phyloP scores from a whole-genome alignment of 2,329 filamentous ascomycete genomes.

The Ophiostoma ips region DNA sequence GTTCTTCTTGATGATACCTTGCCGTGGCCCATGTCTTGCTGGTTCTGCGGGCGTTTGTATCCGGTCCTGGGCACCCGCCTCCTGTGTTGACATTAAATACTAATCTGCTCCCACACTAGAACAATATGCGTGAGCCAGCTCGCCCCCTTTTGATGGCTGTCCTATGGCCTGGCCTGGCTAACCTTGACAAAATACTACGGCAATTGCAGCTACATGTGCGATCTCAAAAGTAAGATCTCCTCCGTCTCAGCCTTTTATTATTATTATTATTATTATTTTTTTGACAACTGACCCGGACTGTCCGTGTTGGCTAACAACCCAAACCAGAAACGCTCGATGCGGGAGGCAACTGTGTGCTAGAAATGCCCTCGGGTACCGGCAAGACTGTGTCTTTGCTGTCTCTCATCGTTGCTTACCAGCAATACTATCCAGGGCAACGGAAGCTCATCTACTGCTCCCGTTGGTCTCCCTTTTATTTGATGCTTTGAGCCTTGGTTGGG shows the following conservation, averaged over 20 bases:
- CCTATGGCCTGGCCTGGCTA: not conserved
- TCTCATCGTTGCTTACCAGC: conserved; percentile 92
- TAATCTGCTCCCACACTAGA: conserved; percentile 22
- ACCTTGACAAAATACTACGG: not conserved
- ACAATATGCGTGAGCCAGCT: conserved; percentile 33
- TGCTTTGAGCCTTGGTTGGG: too few species aligned
- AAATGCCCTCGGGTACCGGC: conserved; percentile 97
- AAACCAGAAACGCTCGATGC: conserved; percentile 64
- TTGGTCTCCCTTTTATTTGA: conserved; percentile 17
- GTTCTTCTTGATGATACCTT: too few species aligned
- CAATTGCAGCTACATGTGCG: conserved; percentile 37
- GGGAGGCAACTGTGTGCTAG: conserved; percentile 86
- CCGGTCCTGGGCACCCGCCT: too few species aligned
- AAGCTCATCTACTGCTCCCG: conserved; percentile 99
- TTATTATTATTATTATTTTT: too few species aligned
- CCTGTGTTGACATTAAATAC: not conserved
- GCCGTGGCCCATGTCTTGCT: too few species aligned
- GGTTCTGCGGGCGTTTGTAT: not conserved
- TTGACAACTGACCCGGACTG: too few species aligned
- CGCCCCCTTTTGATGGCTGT: not conserved
- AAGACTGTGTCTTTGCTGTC: conserved; percentile 94
- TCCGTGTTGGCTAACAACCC: conserved; percentile 5
- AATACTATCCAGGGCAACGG: conserved; percentile 79
- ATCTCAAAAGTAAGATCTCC: conserved; percentile 35
- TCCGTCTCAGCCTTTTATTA: too few species aligned